Conservation (phyloP, 1,284 basidiomycete genomes). For the Irpex sp. region DNA sequence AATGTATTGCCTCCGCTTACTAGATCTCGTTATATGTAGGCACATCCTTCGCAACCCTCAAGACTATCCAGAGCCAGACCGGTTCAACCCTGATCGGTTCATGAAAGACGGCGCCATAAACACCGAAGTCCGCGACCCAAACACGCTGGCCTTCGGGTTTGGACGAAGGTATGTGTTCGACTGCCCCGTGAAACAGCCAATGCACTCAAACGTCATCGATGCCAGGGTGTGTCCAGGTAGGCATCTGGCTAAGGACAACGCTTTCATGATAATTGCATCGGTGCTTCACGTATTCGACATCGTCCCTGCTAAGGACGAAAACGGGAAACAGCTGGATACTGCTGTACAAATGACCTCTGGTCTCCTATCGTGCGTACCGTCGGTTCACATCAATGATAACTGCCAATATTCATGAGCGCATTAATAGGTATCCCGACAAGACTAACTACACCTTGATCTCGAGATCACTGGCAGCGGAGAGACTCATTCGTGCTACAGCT, state of each 20-base stretch:
- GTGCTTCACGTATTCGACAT: background rate
- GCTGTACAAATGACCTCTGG: background rate
- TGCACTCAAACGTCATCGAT: background rate
- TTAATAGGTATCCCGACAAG: too few relatives aligned
- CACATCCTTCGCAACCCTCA: slow-evolving; percentile 14
- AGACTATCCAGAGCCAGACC: slow-evolving; percentile 13
- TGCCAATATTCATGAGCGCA: too few relatives aligned
- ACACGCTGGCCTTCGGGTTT: background rate
- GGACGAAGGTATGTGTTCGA: background rate
- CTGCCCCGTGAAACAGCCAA: background rate
- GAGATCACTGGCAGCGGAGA: too few relatives aligned
- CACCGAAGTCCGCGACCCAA: slow-evolving; percentile 1
- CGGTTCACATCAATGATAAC: too few relatives aligned
- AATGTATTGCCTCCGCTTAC: too few relatives aligned
- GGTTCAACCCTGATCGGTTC: slow-evolving; percentile 16
- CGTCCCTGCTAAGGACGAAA: background rate
- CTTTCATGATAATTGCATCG: background rate
- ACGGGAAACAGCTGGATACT: background rate
- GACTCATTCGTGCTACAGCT: too few relatives aligned
- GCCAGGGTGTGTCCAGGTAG: background rate
- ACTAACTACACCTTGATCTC: too few relatives aligned
- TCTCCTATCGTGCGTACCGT: background rate
- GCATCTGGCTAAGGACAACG: background rate
- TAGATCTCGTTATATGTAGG: slow-evolving; percentile 3
- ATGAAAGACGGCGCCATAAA: slow-evolving; percentile 7